Percentiles rank a stretch among this genome's conserved stretches.
These are phyloP conservation scores for Coemansia sp. DNA, from an alignment of 371 early-diverging fungal species.

Conservation along the genomic window DNA sequence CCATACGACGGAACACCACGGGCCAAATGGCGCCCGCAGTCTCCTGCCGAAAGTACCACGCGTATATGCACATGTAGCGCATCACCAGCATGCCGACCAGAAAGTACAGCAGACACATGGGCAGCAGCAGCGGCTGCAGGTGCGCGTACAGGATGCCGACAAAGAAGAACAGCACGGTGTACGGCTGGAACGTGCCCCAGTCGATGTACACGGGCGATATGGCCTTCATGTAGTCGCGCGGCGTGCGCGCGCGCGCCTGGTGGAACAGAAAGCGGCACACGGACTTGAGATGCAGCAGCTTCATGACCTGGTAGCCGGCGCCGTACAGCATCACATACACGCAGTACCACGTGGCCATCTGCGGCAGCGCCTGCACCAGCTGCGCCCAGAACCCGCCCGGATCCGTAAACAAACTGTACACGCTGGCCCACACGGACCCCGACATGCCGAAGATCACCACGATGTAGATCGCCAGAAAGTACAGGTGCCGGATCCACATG, in stretches of 20 bases:
- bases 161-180: slow-evolving; percentile 74
- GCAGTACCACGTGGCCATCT: slow-evolving; percentile 78
- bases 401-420: slow-evolving; percentile 69
- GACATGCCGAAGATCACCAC: slow-evolving; percentile 80
- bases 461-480: slow-evolving; percentile 84
- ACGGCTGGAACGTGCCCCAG: slow-evolving; percentile 65
- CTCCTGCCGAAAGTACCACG: slow-evolving; percentile 84
- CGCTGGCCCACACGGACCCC: slow-evolving; percentile 67
- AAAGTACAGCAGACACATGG: slow-evolving; percentile 77
- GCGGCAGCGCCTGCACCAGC: slow-evolving; percentile 62
- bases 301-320: slow-evolving; percentile 65
- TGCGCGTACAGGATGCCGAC: slow-evolving; percentile 81
- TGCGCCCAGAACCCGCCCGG: slow-evolving; percentile 66
- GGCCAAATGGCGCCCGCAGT: slow-evolving; percentile 73
- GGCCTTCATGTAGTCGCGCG: slow-evolving; percentile 60
- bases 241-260: slow-evolving; percentile 58
- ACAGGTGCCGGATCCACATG: slow-evolving; percentile 73
- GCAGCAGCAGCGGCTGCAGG: slow-evolving; percentile 79
- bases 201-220: slow-evolving; percentile 63
- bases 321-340: slow-evolving; percentile 73
- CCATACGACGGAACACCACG: slow-evolving; percentile 70
- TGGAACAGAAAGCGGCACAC: slow-evolving; percentile 54
- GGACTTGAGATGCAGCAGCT: slow-evolving; percentile 66
- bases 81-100: slow-evolving; percentile 67
- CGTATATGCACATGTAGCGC: slow-evolving; percentile 77